Percentiles rank a stretch among this genome's conserved stretches.
These are phyloP conservation scores for Penicillium freii DNA, from an alignment of 2,329 filamentous ascomycete genomes.

Conservation along the genomic window DNA sequence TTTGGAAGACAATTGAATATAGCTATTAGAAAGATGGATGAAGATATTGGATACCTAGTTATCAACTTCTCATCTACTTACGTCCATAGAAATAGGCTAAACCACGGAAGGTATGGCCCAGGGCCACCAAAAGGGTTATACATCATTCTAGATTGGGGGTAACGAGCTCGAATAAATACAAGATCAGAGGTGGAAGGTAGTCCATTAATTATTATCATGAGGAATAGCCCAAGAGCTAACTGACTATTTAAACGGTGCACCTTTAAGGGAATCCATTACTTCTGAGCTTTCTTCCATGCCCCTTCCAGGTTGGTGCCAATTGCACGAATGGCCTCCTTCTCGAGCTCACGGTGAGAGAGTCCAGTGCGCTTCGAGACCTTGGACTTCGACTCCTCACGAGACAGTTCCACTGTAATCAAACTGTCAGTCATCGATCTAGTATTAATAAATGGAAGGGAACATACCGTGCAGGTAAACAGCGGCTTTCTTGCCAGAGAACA, in stretches of 20 bases:
- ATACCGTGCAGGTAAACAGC: conserved; percentile 59
- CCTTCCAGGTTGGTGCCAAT: conserved; percentile 35
- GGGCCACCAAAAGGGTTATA: neutral
- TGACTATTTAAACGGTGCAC: neutral
- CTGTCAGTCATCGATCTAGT: neutral
- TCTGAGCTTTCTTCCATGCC: conserved; percentile 21
- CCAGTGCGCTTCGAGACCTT: conserved; percentile 31
- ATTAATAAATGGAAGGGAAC: conserved; percentile 20
- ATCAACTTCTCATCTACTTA: neutral
- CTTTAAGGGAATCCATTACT: neutral
- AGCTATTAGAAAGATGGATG: too few species aligned
- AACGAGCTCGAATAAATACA: neutral
- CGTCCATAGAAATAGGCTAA: too few species aligned
- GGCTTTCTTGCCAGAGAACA: conserved; percentile 58
- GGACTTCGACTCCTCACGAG: conserved; percentile 31
- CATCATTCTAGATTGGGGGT: neutral
- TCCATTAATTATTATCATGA: neutral
- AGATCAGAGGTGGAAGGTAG: too few species aligned
- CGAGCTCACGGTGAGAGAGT: conserved; percentile 24
- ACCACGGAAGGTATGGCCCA: neutral
- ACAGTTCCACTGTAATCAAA: conserved; percentile 31
- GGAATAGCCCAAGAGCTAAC: neutral
- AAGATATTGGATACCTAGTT: too few species aligned
- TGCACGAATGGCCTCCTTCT: conserved; percentile 27
- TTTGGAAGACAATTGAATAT: too few species aligned